Evolutionary conservation across 345 rosid species (phyloP).

Genomic region (Streptanthus diversifolius): DNA sequence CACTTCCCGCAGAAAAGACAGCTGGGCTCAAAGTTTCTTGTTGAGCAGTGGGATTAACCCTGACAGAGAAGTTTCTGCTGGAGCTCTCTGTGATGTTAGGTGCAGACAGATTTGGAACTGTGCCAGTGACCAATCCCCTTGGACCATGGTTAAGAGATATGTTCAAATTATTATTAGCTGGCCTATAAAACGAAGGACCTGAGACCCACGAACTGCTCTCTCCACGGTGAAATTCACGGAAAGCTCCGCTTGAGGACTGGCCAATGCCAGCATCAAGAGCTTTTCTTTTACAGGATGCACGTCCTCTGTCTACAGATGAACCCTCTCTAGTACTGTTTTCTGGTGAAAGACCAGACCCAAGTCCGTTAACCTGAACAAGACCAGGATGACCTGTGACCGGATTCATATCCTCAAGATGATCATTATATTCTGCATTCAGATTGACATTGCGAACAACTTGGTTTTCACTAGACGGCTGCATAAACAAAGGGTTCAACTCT

Average conservation of each 20-base stretch:
- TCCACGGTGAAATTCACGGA: conserved; percentile 49
- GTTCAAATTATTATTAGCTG: conserved; percentile 37
- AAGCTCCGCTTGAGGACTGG: conserved; percentile 58
- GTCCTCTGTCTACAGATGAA: conserved; percentile 52
- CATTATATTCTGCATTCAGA: conserved; percentile 52
- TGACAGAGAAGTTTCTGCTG: conserved; percentile 52
- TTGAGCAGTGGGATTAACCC: conserved; percentile 53
- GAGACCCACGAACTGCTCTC: conserved; percentile 53
- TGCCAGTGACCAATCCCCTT: conserved; percentile 40
- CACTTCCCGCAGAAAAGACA: conserved; percentile 46
- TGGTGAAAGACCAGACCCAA: conserved; percentile 35
- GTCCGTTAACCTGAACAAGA: conserved; percentile 37
- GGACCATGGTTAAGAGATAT: conserved; percentile 44
- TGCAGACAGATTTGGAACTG: conserved; percentile 36
- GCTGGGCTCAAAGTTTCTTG: conserved; percentile 41
- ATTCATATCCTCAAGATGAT: conserved; percentile 42
- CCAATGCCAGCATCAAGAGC: conserved; percentile 60
- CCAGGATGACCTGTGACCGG: conserved; percentile 43
- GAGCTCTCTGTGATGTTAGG: conserved; percentile 43
- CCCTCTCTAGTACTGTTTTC: conserved; percentile 45
- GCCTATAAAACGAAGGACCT: conserved; percentile 35
- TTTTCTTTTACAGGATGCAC: conserved; percentile 74
- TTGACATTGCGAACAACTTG: conserved; percentile 43
- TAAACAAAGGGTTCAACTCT: conserved; percentile 40
- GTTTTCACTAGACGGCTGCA: conserved; percentile 43